Evolutionary conservation across 805 yeast species (phyloP).

Genomic region (Dipodascopsis uninucleata): DNA sequence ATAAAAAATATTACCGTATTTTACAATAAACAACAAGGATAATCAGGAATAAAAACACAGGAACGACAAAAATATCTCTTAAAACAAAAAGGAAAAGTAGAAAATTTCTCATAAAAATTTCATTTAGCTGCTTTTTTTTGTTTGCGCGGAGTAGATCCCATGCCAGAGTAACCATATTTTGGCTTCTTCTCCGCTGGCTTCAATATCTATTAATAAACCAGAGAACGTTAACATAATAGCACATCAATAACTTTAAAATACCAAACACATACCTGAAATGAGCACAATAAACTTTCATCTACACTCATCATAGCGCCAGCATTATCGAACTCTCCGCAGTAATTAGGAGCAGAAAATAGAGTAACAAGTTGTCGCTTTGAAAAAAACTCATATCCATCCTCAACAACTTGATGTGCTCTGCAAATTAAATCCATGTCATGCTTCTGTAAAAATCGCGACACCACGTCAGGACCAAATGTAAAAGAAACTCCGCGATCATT

Average conservation of each 20-base stretch:
- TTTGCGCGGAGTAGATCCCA: constrained; percentile 32
- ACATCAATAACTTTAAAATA: background rate
- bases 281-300: constrained; percentile 90
- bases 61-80: background rate
- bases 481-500: constrained; percentile 98
- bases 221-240: constrained; percentile 41
- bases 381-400: constrained; percentile 97
- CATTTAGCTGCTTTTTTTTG: constrained; percentile 22
- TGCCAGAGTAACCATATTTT: constrained; percentile 46
- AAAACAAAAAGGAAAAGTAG: constrained; percentile 2
- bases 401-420: constrained; percentile 98
- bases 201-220: constrained; percentile 57
- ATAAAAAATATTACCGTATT: no score
- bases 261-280: constrained; percentile 50
- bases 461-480: constrained; percentile 99
- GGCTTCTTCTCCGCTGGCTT: constrained; percentile 98
- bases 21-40: background rate
- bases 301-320: constrained; percentile 99
- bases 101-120: background rate
- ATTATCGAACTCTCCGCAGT: constrained; percentile 96
- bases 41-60: background rate
- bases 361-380: constrained; percentile 95
- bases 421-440: constrained; percentile 98
- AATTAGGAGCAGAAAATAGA: constrained; percentile 90
- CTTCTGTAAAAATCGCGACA: constrained; percentile 89